Conservation (phyloP, 2,329 filamentous ascomycete genomes). For the Penicillium thymicola region DNA sequence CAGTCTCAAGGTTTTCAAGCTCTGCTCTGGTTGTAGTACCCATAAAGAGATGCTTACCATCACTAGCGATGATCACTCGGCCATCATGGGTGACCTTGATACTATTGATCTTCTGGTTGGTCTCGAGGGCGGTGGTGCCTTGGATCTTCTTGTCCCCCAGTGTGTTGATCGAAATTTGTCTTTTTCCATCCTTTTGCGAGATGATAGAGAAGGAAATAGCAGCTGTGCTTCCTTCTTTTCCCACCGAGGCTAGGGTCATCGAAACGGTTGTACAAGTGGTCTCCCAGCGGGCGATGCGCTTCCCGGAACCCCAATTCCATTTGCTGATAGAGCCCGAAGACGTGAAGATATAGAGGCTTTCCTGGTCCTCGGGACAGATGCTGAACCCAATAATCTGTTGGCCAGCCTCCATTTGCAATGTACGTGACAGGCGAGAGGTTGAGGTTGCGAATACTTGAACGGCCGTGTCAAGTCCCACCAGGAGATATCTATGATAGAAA, state of each 20-base stretch:
- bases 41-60: conserved; percentile 53
- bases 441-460: conserved; percentile 77
- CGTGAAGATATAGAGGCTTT: conserved; percentile 54
- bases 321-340: conserved; percentile 50
- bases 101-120: conserved; percentile 26
- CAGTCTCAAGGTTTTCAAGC: conserved; percentile 36
- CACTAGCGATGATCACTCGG: conserved; percentile 39
- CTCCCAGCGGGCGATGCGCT: conserved; percentile 45
- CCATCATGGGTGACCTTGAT: conserved; percentile 33
- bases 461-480: conserved; percentile 70
- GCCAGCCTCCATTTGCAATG: conserved; percentile 57
- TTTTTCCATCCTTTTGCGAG: conserved; percentile 37
- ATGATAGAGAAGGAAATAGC: conserved; percentile 40
- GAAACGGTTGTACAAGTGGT: conserved; percentile 36
- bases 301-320: conserved; percentile 57
- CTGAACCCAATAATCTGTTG: conserved; percentile 51
- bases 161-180: conserved; percentile 30
- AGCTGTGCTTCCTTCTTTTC: conserved; percentile 28
- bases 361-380: conserved; percentile 50
- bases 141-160: conserved; percentile 22
- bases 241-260: conserved; percentile 23
- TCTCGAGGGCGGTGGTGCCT: conserved; percentile 30
- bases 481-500: conserved; percentile 57
- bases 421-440: conserved; percentile 75
- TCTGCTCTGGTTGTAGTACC: conserved; percentile 49